Base-by-base conservation (phyloP, 306 rosid species). In the Leucaena leucocephala region DNA sequence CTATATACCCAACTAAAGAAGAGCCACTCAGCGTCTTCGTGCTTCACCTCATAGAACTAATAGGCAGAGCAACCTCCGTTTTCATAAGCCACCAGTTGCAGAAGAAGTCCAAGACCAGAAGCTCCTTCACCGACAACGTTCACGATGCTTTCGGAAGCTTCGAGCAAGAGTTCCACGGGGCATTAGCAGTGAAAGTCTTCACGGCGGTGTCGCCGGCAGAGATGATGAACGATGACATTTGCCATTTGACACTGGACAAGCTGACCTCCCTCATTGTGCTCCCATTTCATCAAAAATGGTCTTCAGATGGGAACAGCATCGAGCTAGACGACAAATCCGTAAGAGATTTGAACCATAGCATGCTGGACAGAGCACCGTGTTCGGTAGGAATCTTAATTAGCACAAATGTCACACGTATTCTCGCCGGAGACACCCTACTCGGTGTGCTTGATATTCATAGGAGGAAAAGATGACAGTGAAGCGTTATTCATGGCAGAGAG, bases 401-500 rank as follows among this genome's bases (percentile, higher is more conserved):
- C 88, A 14, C 86, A 81, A 42, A 69, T 85, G 42, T 67, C 85
- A 1, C 86, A 82, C 2, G 5, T 50, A 5, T 72, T 64, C 74
- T 36, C 89, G 3, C 19, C n/a, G 0, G 81, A 70, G 16, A 62
- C 82, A 1, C 65, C 89, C 0, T 84, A 72, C 46, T 77, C 72
- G 0, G 85, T 94, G 3, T 86, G 92, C 7, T 7, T 89, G 81
- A 52, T 94, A 43, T 94, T 83, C 87, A 40, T 93, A 39, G 98
- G 92, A 34, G 98, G 98, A 0, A 81, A 77, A 43, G 97, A 91
- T 7, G 96, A 91, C 16, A 83, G 92, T 43, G 98, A 94, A 68
- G 92, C 92, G 0, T 43, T 94, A 14, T 67, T 62, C 2, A 76
- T 83, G 1, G 89, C 94, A 0, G 87, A 82, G 74, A 83, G 90